A percentile compares a stretch with the other conserved stretches of the same genome.
Conservation (phyloP, 345 rosid species). For the Eucalyptus microcorys region DNA sequence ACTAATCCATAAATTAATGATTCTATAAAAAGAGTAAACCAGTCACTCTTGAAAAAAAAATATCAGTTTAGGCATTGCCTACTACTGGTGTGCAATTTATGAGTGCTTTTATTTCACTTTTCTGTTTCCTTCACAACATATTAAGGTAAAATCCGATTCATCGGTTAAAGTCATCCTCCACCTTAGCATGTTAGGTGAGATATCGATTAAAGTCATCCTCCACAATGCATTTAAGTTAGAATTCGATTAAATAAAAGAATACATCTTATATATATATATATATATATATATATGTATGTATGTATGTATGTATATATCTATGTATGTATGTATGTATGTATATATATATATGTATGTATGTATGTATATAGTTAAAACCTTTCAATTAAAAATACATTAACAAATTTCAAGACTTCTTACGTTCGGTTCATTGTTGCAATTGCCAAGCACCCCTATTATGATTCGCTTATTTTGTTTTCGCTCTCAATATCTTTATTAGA, state of each 20-base stretch:
- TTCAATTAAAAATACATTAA: not conserved
- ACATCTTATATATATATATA: too few species aligned
- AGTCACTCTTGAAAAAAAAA: not conserved
- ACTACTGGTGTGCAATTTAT: not conserved
- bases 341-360: too few species aligned
- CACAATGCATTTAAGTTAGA: not conserved
- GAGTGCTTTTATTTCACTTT: not conserved
- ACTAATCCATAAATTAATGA: not conserved
- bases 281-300: too few species aligned
- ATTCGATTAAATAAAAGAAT: not conserved
- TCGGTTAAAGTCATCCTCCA: too few species aligned
- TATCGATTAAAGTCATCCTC: not conserved
- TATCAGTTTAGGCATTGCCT: not conserved
- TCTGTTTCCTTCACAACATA: not conserved
- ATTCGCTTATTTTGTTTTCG: fast-evolving
- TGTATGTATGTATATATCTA: too few species aligned
- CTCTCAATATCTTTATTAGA: not conserved
- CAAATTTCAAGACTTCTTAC: not conserved
- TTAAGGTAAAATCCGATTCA: not conserved
- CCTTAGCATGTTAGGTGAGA: too few species aligned
- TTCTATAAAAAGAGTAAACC: not conserved
- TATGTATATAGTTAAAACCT: not conserved
- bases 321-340: too few species aligned
- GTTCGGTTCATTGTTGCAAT: not conserved
- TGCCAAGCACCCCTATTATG: fast-evolving